Evolutionary conservation across 495 filamentous ascomycete species (phyloP).

Genomic region (Talaromyces thailandensis): DNA sequence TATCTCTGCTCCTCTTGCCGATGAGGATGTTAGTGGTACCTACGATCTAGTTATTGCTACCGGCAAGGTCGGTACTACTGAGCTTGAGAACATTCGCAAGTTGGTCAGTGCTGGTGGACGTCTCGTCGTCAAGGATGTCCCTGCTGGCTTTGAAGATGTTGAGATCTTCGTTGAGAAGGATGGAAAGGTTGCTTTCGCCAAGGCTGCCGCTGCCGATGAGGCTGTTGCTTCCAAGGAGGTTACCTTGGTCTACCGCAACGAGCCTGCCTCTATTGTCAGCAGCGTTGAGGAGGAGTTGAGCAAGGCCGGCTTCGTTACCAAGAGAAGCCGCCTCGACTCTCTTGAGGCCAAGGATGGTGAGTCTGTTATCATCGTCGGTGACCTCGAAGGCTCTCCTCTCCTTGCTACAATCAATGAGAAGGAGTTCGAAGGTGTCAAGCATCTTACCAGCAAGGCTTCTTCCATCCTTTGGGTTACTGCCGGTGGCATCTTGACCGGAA

Average conservation of each 20-base stretch:
- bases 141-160: background rate
- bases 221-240: background rate
- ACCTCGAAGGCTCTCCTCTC: constrained; percentile 9
- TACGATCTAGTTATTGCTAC: constrained; percentile 2
- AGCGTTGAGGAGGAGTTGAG: background rate
- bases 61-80: background rate
- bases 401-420: constrained; percentile 17
- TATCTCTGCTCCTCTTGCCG: background rate
- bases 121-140: background rate
- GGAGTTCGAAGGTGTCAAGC: constrained; percentile 18
- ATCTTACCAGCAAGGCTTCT: constrained; percentile 19
- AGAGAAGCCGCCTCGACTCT: background rate
- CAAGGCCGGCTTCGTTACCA: background rate
- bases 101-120: background rate
- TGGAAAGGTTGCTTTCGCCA: background rate
- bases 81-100: background rate
- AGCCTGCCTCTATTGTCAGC: background rate
- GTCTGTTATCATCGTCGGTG: background rate
- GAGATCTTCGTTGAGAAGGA: background rate
- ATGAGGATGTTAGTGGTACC: background rate
- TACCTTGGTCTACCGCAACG: background rate
- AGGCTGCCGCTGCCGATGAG: background rate
- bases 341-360: background rate
- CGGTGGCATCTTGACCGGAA: constrained; percentile 15
- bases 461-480: constrained; percentile 24